Evolutionary conservation across 192 early-diverging fungal species (phyloP), one percentile per base, ranked within the genome.

Genomic region (Mortierella alpina): DNA sequence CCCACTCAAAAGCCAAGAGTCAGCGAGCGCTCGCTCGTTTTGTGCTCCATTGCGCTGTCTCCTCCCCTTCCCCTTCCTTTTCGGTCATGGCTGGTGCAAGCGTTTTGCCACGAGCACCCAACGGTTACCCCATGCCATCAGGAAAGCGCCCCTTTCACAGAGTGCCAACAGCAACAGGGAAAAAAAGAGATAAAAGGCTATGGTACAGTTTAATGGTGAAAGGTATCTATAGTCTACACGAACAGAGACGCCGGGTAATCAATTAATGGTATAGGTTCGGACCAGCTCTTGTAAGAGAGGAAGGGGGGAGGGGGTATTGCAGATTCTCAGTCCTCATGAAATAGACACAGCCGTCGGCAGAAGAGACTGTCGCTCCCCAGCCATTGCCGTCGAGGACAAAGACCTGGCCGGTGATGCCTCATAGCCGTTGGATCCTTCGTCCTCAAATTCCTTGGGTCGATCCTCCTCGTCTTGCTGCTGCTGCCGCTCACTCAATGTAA

Each of bases 401-500:
- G 39, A 61, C 8, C 6, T 17, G 2, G 55, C 45, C 6, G 52
- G 42, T 9, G 40, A 59, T 31, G 31, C 31, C 31, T 31, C 31
- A 31, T 31, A 3, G 31, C 31, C 31, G 31, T 31, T 31, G 31
- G 31, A 14, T 41, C 58, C 58, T 42, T 31, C 58, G 22, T 12
- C 54, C 13, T 57, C 75, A 18, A 64, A 53, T 7, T 53, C 61
- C 54, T 70, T 61, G 7, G 48, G n/a, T 22, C 57, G 62, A 41
- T 70, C 72, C 4, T n/a, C 48, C 45, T 76, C 73, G 39, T 79
- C 31, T 17, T 60, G 55, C 39, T 55, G 45, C 55, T 11, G 18
- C 41, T 46, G 18, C 59, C 4, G 7, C 39, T 84, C 77, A 60
- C 52, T 68, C 23, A 86, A 39, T n/a, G 78, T 72, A 0, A 59